Base-by-base conservation (phyloP, 805 yeast species). In the Candida ponderosae region DNA sequence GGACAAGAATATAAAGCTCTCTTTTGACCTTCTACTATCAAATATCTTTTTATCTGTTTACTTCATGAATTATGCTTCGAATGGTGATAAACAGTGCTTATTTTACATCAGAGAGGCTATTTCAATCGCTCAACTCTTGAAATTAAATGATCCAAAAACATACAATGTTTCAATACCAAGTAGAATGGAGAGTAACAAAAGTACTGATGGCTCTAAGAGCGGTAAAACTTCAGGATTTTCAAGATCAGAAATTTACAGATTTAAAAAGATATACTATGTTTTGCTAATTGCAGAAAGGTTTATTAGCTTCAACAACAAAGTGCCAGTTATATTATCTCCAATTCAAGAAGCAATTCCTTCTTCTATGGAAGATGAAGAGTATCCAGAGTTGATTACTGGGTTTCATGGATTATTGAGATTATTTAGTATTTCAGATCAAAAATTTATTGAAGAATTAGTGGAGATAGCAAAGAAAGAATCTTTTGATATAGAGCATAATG, bases 271-370 rank as follows among this genome's bases (percentile, higher is more conserved):
- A 6, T 50, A 50, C 29, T 48, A 47, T 18, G 37, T 43, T 28
- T 17, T 50, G 13, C 32, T 48, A 8, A 47, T 50, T 6, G 45
- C 53, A 6, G 55, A 50, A 28, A 43, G 55, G 34, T 50, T 43
- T 27, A 40, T 41, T 23, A 38, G 47, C 26, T 47, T 50, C 21
- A 50, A 44, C 30, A 40, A 41, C 5, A 43, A 47, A 15, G 26
- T 46, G 7, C 53, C 53, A 5, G 49, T 47, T 14, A 32, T 50
- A 6, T 30, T 50, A 6, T 53, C 48, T 9, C 51, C 53, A 24
- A 21, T 21, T 9, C 11, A 9, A 9, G 24, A 21, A 21, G 43
- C 43, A 0, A 39, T 50, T 10, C 52, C 50, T 6, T 51, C 53
- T 13, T 44, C 44, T 17, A 34, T 44, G 19, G 46, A 47, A 8